A percentile compares a stretch with the other conserved stretches of the same genome.
Conservation (phyloP, 2,329 filamentous ascomycete species). For the Cladosporium sp. region DNA sequence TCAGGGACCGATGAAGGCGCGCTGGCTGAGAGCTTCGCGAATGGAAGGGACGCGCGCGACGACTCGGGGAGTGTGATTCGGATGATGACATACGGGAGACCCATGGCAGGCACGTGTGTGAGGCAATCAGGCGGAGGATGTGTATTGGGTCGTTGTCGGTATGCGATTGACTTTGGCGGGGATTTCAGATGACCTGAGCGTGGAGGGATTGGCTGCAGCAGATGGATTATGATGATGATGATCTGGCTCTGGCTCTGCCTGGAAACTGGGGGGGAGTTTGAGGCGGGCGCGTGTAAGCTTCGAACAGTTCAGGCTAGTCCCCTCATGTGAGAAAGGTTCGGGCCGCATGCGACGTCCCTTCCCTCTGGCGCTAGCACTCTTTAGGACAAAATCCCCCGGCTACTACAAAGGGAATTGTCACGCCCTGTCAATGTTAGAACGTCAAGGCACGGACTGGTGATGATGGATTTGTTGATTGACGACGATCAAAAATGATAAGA, state of each 20-base stretch:
- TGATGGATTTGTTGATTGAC: no score
- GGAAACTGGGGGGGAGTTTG: not conserved
- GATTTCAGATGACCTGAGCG: slow-evolving; percentile 11
- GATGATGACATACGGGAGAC: slow-evolving; percentile 44
- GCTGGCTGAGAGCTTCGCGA: slow-evolving; percentile 1
- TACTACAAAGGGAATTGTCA: no score
- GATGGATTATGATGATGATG: slow-evolving; percentile 6
- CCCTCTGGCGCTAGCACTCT: not conserved
- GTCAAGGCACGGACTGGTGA: no score
- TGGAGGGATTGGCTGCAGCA: slow-evolving; percentile 13
- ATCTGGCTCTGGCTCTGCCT: not conserved
- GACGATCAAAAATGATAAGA: no score
- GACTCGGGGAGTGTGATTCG: slow-evolving; percentile 13
- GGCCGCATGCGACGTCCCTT: not conserved
- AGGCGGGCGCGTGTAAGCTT: not conserved
- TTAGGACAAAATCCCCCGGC: not conserved
- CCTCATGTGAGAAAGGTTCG: no score
- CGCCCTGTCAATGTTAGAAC: not conserved
- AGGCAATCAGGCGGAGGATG: not conserved
- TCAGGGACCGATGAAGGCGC: slow-evolving; percentile 4
- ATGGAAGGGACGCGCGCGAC: slow-evolving; percentile 13
- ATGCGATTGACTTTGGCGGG: slow-evolving; percentile 21
- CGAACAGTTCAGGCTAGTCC: no score
- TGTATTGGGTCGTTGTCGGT: slow-evolving; percentile 2
- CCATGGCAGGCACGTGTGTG: slow-evolving; percentile 35